Evolutionary conservation across 2,329 filamentous ascomycete species (phyloP), one percentile per base, ranked within the genome.

Genomic region (Pyrenophora graminea): DNA sequence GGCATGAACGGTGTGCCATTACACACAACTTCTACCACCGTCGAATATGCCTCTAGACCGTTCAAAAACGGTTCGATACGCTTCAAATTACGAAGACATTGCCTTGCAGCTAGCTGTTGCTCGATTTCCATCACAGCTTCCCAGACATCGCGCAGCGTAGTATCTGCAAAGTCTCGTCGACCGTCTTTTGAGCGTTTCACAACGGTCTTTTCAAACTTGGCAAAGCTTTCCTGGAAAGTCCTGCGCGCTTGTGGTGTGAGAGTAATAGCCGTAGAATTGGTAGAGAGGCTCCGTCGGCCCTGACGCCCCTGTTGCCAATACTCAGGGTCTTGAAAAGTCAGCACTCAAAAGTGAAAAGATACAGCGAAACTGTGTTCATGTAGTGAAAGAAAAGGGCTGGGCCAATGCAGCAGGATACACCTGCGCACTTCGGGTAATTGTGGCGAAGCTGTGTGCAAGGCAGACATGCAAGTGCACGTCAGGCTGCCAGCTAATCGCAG

Each of bases 1-100:
- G 75, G 66, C 1, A 81, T 38, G 49, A 70, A 80, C 0, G 73
- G 74, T 0, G 76, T 80, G 0, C 77, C 77, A 31, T 79, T 77
- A 51, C 78, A 81, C 0, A 79, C 48, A 1, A 75, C 63, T 2
- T 79, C 77, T 0, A 80, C 63, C 5, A 36, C 45, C 38, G 36
- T 48, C 30, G 45, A 41, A 18, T 0, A 65, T 30, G 76, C 67
- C 33, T 75, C 70, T 0, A 81, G 48, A 0, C 72, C 76, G 0
- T 50, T 49, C 23, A 81, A 72, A 0, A 80, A 63, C 0, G 76
- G 74, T 45, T 71, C 60, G 0, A 81, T 64, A 0, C 78, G 72
- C 0, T 68, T 64, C 69, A 80, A 75, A 25, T 79, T 78, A 1
- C 74, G 67, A 0, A 78, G 69, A 0, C 56, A 74, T 12, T 65